Evolutionary conservation across 106 monocot genomes (phyloP).

Genomic region (Allium cepa): DNA sequence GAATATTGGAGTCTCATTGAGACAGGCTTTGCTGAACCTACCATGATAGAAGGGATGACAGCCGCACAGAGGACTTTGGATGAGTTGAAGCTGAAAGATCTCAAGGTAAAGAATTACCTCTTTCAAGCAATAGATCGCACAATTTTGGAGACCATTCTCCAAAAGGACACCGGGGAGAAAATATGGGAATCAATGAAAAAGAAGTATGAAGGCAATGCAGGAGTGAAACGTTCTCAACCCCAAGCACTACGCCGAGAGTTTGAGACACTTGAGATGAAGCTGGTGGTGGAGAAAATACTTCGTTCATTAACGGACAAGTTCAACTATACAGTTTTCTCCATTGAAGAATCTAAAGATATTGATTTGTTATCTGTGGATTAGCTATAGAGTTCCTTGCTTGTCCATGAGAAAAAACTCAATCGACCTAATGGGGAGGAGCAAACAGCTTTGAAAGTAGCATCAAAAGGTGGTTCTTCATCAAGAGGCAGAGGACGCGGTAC

Average conservation of each 20-base stretch:
- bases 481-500: background rate
- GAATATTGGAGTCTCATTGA: background rate
- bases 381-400: background rate
- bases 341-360: background rate
- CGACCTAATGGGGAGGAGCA: background rate
- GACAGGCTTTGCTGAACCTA: background rate
- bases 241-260: background rate
- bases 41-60: background rate
- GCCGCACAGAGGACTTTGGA: background rate
- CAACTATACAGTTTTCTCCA: background rate
- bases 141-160: background rate
- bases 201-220: background rate
- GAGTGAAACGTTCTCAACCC: background rate
- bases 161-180: background rate
- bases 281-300: background rate
- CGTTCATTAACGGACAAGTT: no score
- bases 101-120: background rate
- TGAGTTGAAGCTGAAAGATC: background rate
- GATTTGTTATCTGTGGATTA: background rate
- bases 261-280: background rate
- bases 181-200: background rate
- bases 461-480: background rate
- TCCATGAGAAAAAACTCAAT: background rate
- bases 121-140: background rate
- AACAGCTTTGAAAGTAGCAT: background rate